phyloP scores from a whole-genome alignment of 148 eudicot species.

The Heliamphora exappendiculata region DNA sequence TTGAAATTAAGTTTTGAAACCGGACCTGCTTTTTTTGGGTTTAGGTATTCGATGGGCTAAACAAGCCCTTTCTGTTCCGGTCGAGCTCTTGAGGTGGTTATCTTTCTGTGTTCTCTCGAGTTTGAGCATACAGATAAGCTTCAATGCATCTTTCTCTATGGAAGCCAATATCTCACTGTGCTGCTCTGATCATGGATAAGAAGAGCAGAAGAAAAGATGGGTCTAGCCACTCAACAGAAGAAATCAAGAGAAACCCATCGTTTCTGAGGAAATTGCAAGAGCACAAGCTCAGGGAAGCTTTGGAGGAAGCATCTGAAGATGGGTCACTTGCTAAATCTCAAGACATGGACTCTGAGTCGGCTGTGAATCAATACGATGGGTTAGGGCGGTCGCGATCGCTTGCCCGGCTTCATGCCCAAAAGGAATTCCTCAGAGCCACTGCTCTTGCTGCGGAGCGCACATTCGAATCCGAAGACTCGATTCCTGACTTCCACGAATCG shows the following conservation, averaged over 20 bases:
- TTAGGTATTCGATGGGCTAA: slow-evolving; percentile 24
- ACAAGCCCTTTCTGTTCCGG: slow-evolving; percentile 4
- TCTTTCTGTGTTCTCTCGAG: slow-evolving; percentile 10
- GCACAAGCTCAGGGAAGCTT: slow-evolving; percentile 78
- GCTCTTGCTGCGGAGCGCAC: slow-evolving; percentile 77
- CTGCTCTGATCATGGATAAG: slow-evolving; percentile 60
- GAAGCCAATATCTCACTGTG: slow-evolving; percentile 90
- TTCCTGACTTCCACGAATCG: slow-evolving; percentile 61
- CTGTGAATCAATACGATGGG: slow-evolving; percentile 48
- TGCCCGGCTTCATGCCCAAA: slow-evolving; percentile 69
- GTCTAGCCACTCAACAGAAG: slow-evolving; percentile 33
- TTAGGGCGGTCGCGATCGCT: slow-evolving; percentile 76
- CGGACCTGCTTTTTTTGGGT: slow-evolving; percentile 21
- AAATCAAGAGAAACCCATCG: slow-evolving; percentile 46
- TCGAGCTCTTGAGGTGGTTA: slow-evolving; percentile 13
- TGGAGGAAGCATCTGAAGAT: slow-evolving; percentile 94
- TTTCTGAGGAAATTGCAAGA: slow-evolving; percentile 62
- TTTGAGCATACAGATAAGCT: slow-evolving; percentile 21
- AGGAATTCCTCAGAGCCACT: slow-evolving; percentile 84
- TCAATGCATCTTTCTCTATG: slow-evolving; percentile 93
- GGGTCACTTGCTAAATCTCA: slow-evolving; percentile 78
- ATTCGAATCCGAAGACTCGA: slow-evolving; percentile 52
- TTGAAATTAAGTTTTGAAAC: slow-evolving; percentile 29
- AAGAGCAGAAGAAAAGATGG: slow-evolving; percentile 70
- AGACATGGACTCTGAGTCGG: slow-evolving; percentile 42